A percentile compares a stretch with the other conserved stretches of the same genome.
These are phyloP conservation scores for Phylloporus sp. DNA, from an alignment of 768 basidiomycete species.

Conservation along the genomic window DNA sequence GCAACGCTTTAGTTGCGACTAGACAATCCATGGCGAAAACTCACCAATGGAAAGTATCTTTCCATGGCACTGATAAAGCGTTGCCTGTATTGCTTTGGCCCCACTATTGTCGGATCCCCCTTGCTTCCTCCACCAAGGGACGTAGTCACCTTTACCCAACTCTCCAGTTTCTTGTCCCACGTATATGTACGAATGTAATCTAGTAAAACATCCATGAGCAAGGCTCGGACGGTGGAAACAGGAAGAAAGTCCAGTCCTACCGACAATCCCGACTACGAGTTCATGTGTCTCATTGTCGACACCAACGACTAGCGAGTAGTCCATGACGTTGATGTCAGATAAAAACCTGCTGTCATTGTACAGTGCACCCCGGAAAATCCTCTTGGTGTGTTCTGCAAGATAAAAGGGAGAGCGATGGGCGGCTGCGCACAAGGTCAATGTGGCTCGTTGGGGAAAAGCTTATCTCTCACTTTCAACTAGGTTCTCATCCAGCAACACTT, in stretches of 20 bases:
- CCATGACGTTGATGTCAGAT: conserved; percentile 93
- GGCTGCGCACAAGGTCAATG: conserved; percentile 41
- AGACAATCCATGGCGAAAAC: conserved; percentile 17
- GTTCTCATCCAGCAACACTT: conserved; percentile 95
- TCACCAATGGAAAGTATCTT: conserved; percentile 80
- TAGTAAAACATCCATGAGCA: conserved; percentile 28
- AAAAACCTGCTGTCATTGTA: conserved; percentile 96
- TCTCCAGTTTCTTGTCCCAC: conserved; percentile 98
- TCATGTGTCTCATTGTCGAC: conserved; percentile 88
- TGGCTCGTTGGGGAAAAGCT: not conserved
- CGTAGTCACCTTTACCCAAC: conserved; percentile 94
- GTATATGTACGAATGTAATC: conserved; percentile 96
- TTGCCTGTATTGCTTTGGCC: conserved; percentile 90
- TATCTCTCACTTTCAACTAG: conserved; percentile 72
- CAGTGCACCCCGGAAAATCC: conserved; percentile 84
- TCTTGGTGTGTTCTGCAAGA: conserved; percentile 93
- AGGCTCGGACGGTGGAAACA: not conserved
- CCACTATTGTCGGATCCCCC: conserved; percentile 95
- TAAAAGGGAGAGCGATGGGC: conserved; percentile 88
- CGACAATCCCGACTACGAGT: conserved; percentile 95
- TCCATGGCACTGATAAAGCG: conserved; percentile 87
- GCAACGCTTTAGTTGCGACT: not conserved
- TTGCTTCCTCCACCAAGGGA: conserved; percentile 80
- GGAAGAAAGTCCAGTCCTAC: conserved; percentile 47
- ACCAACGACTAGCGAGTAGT: conserved; percentile 94